These are phyloP conservation scores for Cladobotryum protrusum DNA, from an alignment of 2,329 filamentous ascomycete genomes.

Conservation along the genomic window DNA sequence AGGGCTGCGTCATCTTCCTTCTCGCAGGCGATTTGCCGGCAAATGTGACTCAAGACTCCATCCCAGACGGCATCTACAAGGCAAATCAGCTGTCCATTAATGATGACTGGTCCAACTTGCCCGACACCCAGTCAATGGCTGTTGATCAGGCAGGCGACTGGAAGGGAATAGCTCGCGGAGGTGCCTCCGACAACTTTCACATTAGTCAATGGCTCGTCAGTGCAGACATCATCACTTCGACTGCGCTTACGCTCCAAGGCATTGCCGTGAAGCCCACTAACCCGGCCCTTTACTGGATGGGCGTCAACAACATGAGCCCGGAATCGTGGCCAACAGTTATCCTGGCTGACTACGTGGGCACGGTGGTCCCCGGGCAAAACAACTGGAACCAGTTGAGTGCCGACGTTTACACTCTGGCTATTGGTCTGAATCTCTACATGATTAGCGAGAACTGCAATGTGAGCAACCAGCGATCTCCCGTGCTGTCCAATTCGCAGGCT, in stretches of 20 bases:
- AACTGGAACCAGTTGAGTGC: conserved; percentile 24
- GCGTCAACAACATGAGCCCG: conserved; percentile 23
- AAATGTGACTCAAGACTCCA: conserved; percentile 17
- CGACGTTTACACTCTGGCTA: conserved; percentile 25
- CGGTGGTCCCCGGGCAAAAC: conserved; percentile 20
- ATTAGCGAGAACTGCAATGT: conserved; percentile 28
- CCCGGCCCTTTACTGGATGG: conserved; percentile 29
- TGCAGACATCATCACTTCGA: conserved; percentile 21
- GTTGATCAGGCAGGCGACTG: conserved; percentile 18
- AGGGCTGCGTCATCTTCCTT: conserved; percentile 29
- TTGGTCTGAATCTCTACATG: conserved; percentile 26
- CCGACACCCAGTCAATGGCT: conserved; percentile 20
- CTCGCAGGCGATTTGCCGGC: conserved; percentile 19
- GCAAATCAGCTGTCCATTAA: conserved; percentile 16
- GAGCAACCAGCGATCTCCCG: conserved; percentile 16
- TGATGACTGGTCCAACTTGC: conserved; percentile 27
- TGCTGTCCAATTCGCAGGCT: conserved; percentile 11
- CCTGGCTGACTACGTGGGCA: conserved; percentile 26
- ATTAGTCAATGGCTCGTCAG: conserved; percentile 29
- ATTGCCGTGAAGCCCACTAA: conserved; percentile 28
- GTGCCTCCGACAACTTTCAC: conserved; percentile 19
- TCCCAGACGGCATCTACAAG: conserved; percentile 26
- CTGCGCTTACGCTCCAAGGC: conserved; percentile 20
- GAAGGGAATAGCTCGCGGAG: conserved; percentile 16
- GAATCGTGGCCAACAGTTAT: conserved; percentile 26